phyloP scores from a whole-genome alignment of 2,329 filamentous ascomycete genomes.

The Clonostachys rhizophaga region DNA sequence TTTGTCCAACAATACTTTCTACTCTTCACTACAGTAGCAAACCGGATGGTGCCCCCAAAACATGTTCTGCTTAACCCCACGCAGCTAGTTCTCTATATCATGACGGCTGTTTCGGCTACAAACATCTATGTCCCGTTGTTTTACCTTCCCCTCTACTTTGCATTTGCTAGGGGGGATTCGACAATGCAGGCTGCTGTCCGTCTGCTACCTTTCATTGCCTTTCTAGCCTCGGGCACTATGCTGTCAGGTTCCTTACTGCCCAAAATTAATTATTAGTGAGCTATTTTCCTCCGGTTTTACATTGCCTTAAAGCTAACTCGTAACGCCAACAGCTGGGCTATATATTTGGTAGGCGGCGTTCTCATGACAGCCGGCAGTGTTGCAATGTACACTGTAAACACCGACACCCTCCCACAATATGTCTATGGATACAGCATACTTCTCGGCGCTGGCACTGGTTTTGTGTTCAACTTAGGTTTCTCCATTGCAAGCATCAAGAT shows the following conservation, averaged over 20 bases:
- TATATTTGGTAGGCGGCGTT: conserved; percentile 26
- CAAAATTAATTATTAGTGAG: conserved; percentile 24
- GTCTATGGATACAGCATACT: conserved; percentile 28
- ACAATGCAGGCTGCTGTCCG: conserved; percentile 26
- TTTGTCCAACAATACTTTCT: too few relatives aligned
- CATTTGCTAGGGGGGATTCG: conserved; percentile 34
- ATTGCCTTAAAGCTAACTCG: not conserved
- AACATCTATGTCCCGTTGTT: conserved; percentile 25
- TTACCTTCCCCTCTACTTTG: conserved; percentile 45
- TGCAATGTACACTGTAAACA: conserved; percentile 18
- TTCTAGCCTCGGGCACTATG: conserved; percentile 10
- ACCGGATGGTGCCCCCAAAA: conserved; percentile 14
- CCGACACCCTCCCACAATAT: conserved; percentile 8
- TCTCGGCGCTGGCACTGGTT: conserved; percentile 30
- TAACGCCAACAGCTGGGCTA: conserved; percentile 30
- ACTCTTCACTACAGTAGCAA: too few relatives aligned
- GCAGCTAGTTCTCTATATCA: conserved; percentile 29
- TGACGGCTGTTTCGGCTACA: conserved; percentile 21
- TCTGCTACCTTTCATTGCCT: conserved; percentile 30
- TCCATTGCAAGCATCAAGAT: too few relatives aligned
- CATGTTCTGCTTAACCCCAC: conserved; percentile 26
- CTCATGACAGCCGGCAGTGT: conserved; percentile 25
- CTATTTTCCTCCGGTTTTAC: too few relatives aligned
- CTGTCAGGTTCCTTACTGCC: conserved; percentile 21
- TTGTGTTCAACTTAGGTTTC: conserved; percentile 23